These are phyloP conservation scores for Penicillium argentinense DNA, from an alignment of 495 filamentous ascomycete genomes.

Conservation along the genomic window DNA sequence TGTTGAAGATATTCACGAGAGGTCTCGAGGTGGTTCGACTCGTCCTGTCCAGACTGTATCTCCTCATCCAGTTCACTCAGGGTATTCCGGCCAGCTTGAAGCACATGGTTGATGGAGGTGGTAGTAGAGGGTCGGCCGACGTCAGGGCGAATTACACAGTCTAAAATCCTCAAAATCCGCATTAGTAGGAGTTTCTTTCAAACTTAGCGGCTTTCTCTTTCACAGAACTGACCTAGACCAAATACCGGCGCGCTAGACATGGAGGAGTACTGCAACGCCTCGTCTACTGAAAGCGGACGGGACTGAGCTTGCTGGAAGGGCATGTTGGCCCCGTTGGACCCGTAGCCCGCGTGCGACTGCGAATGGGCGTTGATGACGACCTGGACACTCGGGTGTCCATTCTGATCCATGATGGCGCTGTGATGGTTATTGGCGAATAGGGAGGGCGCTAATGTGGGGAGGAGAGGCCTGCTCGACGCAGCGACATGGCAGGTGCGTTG, in stretches of 20 bases:
- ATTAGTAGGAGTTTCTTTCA: constrained; percentile 25
- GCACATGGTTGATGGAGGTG: constrained; percentile 45
- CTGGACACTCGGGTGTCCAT: constrained; percentile 43
- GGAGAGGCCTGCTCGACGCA: constrained; percentile 50
- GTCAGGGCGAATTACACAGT: constrained; percentile 40
- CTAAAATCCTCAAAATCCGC: constrained; percentile 21
- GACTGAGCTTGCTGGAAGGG: constrained; percentile 27
- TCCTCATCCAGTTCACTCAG: constrained; percentile 42
- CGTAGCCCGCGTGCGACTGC: constrained; percentile 30
- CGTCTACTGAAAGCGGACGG: constrained; percentile 64
- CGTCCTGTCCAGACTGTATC: constrained; percentile 36
- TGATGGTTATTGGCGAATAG: constrained; percentile 20
- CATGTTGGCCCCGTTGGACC: constrained; percentile 28
- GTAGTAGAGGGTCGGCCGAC: constrained; percentile 44
- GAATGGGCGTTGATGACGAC: constrained; percentile 45
- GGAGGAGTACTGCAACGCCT: constrained; percentile 89
- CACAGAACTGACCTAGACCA: constrained; percentile 62
- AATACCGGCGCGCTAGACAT: constrained; percentile 89
- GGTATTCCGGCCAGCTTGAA: constrained; percentile 45
- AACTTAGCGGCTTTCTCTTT: neutral
- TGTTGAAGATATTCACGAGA: constrained; percentile 66
- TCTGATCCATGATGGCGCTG: constrained; percentile 41
- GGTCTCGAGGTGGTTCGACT: constrained; percentile 43
- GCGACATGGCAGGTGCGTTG: constrained; percentile 42
- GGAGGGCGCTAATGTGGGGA: constrained; percentile 42